Evolutionary conservation across 768 basidiomycete genomes (phyloP), one percentile per base, ranked within the genome.

Genomic region (Rhodotorula paludigena): DNA sequence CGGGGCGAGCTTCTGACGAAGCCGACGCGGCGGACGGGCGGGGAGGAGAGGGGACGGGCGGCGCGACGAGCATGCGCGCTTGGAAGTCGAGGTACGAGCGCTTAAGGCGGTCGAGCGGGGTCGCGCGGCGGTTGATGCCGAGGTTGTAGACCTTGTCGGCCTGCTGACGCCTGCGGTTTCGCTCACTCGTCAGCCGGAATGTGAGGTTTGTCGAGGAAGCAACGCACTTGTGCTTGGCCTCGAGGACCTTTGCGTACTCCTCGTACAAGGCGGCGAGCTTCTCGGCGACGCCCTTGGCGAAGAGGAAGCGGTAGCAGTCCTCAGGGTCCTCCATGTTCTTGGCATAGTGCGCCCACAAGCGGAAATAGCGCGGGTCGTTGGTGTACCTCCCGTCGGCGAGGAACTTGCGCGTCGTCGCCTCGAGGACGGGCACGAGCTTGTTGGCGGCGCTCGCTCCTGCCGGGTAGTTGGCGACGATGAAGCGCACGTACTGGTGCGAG

Each of bases 291-390:
- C 96, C 91, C 74, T 92, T 92, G 10, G 87, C 87, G 71, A 96
- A 82, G 77, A 97, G 79, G 79, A 92, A 98, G 71, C 85, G 84
- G 79, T 90, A 97, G 72, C 90, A 83, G 77, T 92, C 84, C 25
- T 83, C 82, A 7, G 87, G 81, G 73, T 85, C 83, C 74, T 92
- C 87, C 60, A 90, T 84, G 74, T 88, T 84, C 60, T 85, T 85
- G 16, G 92, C 88, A 77, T 94, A 92, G 56, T 88, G 82, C 30
- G 87, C 84, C 96, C 96, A 99, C 28, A 97, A 78, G 77, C 91
- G 90, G 56, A 97, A 82, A 79, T 97, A 96, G 48, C 94, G 84
- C 57, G 91, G 79, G 81, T 98, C 93, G 58, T 85, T 86, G 55
- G 75, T 74, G 78, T 96, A 98, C 21, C 85, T 79, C n/a, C 83